Base-by-base conservation (phyloP, 2,329 filamentous ascomycete genomes). In the Sporothrix protearum region DNA sequence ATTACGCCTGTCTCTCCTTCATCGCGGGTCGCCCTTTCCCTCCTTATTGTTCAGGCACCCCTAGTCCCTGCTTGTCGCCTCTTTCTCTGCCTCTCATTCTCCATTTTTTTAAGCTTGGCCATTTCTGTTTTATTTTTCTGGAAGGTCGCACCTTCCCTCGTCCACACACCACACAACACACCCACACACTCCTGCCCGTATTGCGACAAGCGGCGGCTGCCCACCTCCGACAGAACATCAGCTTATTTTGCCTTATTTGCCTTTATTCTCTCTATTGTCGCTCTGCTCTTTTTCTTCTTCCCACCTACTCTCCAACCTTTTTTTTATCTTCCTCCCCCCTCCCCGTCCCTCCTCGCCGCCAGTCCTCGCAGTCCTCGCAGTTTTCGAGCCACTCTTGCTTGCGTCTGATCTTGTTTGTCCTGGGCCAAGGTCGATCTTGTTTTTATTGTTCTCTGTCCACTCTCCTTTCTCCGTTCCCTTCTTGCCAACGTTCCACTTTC, bases 221-320 rank as follows among this genome's bases (percentile, higher is more conserved):
- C 70, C 66, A 39, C 42, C 61, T 61, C 63, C 68, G 47, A 64
- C 53, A 36, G 28, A 66, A 57, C 55, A 68, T 68, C 63, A 45
- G 68, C 63, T 68, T 72, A 51, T 70, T 59, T 68, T 49, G 30
- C 30, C 42, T 68, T 49, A 47, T n/a, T 72, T 55, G 36, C 71
- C 64, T 67, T 71, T 39, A 42, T 69, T 66, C 25, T 66, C 39
- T 66, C 47, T 68, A 12, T 33, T 42, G 30, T 68, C 64, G 39
- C 66, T 55, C 49, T 33, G 30, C n/a, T 25, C 45, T 63, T 51
- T 64, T 12, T 19, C 53, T 28, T 36, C n/a, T 47, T 64, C 42
- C 33, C 19, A 33, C 47, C 16, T 19, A 33, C 36, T 71, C 64
- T 64, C 30, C 42, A 49, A 30, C 51, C 39, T 30, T 49, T 33